Base-by-base conservation (phyloP, 371 early-diverging fungal species). In the Mortierella polycephala region DNA sequence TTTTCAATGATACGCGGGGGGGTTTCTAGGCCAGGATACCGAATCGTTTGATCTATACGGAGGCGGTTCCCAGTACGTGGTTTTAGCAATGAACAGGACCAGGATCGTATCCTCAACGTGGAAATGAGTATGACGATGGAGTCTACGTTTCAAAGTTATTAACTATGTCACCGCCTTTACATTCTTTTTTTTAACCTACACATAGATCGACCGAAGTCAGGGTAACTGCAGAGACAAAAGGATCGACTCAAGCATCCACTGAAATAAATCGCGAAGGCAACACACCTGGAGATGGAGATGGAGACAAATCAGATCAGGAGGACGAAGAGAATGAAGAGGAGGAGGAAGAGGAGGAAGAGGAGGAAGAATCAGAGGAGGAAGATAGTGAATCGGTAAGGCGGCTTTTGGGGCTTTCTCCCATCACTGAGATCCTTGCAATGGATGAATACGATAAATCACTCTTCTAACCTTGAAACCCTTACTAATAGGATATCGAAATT, bases 401-500 rank as follows among this genome's bases (percentile, higher is more conserved):
- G 39, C 13, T 44, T 51, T 68, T 8, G 21, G 42, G 16, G 11
- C 10, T 53, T 57, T 56, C 9, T 30, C 39, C 5, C 2, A 47
- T 52, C 40, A 12, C 12, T 18, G n/a, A 1, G 7, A 7, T 47
- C n/a, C 39, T 0, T 14, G 10, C 16, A n/a, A 41, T 46, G 50
- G 18, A 11, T 39, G 7, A 13, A 9, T 21, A 37, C 12, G 51
- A 9, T 18, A 13, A 5, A 52, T 50, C 10, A 39, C 50, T 64
- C 30, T 41, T 14, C 20, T 53, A 49, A 18, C 23, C 30, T 47
- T 49, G 30, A 55, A 40, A 18, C 5, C 9, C 10, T 51, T 16
- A n/a, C 16, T 23, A 9, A 0, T 71, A 91, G 90, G 91, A 90
- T 81, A 77, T 91, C 41, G 91, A 91, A 64, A 89, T 91, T 69